These are phyloP conservation scores for Saccharomyces hybrid DNA, from an alignment of 1,139 yeast species.

Conservation along the genomic window DNA sequence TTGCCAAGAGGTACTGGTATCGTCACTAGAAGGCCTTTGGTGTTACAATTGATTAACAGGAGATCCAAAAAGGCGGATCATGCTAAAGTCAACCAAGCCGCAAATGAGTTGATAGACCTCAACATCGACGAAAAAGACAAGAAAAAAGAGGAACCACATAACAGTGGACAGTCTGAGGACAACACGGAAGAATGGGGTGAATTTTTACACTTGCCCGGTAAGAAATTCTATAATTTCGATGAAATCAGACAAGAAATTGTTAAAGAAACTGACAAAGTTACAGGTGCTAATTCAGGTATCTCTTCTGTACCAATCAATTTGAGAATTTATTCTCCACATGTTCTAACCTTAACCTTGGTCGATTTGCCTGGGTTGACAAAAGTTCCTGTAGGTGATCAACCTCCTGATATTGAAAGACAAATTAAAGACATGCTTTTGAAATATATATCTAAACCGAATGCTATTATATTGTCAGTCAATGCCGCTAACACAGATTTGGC, in stretches of 20 bases:
- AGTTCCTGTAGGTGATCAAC: constrained; percentile 99
- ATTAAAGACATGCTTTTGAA: constrained; percentile 91
- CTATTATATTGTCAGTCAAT: constrained; percentile 88
- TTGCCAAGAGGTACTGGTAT: constrained; percentile 94
- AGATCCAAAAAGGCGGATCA: constrained; percentile 36
- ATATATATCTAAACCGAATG: constrained; percentile 91
- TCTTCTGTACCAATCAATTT: constrained; percentile 88
- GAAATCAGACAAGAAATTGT: constrained; percentile 89
- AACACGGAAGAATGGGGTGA: constrained; percentile 97
- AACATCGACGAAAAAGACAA: constrained; percentile 20
- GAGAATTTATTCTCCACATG: constrained; percentile 93
- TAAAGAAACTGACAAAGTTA: constrained; percentile 85
- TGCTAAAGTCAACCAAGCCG: constrained; percentile 18
- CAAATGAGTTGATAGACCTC: constrained; percentile 36
- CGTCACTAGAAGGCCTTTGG: constrained; percentile 88
- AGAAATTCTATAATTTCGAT: constrained; percentile 80
- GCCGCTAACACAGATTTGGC: constrained; percentile 98
- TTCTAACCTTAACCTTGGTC: constrained; percentile 86
- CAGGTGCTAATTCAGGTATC: constrained; percentile 89
- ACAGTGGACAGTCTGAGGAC: constrained; percentile 48
- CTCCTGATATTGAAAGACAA: constrained; percentile 91
- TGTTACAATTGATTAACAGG: constrained; percentile 70
- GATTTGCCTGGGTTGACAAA: constrained; percentile 97
- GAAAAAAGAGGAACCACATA: constrained; percentile 5
- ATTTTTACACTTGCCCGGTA: constrained; percentile 84